These are phyloP conservation scores for Sugiyamaella castrensis DNA, from an alignment of 1,139 yeast genomes.

Conservation along the genomic window DNA sequence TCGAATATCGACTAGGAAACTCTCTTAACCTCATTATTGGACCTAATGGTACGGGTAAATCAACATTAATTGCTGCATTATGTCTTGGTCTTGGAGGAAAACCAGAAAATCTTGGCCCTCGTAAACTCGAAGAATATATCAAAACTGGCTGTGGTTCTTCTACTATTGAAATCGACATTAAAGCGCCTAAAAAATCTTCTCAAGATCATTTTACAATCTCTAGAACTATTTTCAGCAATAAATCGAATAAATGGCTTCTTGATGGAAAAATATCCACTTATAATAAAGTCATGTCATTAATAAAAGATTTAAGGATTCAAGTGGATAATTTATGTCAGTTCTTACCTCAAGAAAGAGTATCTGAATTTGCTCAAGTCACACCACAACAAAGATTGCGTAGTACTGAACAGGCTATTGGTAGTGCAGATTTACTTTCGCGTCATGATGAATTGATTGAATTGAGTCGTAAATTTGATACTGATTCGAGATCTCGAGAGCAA, in stretches of 20 bases:
- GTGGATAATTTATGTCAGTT: constrained; percentile 91
- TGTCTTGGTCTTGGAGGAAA: constrained; percentile 88
- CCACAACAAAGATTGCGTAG: constrained; percentile 73
- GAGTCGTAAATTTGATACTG: constrained; percentile 41
- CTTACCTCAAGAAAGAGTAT: constrained; percentile 92
- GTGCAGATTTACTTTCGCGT: constrained; percentile 52
- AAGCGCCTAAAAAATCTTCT: constrained; percentile 28
- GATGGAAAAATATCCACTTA: constrained; percentile 49
- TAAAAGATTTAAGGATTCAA: constrained; percentile 65
- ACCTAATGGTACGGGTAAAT: constrained; percentile 96
- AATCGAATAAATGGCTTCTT: constrained; percentile 59
- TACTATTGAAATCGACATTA: constrained; percentile 62
- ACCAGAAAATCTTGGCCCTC: constrained; percentile 76
- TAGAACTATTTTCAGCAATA: constrained; percentile 43
- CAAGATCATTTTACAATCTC: constrained; percentile 41
- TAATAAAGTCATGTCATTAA: constrained; percentile 45
- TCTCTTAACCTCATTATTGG: constrained; percentile 90
- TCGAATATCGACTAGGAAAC: constrained; percentile 80
- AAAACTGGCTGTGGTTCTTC: constrained; percentile 64
- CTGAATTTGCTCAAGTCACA: constrained; percentile 80
- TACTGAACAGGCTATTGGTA: constrained; percentile 78
- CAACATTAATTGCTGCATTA: constrained; percentile 89
- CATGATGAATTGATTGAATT: constrained; percentile 57
- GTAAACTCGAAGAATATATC: constrained; percentile 66
- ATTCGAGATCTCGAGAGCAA: constrained; percentile 26